Evolutionary conservation across 179 eudicot genomes (phyloP).

Genomic region (Silene noctiflora): DNA sequence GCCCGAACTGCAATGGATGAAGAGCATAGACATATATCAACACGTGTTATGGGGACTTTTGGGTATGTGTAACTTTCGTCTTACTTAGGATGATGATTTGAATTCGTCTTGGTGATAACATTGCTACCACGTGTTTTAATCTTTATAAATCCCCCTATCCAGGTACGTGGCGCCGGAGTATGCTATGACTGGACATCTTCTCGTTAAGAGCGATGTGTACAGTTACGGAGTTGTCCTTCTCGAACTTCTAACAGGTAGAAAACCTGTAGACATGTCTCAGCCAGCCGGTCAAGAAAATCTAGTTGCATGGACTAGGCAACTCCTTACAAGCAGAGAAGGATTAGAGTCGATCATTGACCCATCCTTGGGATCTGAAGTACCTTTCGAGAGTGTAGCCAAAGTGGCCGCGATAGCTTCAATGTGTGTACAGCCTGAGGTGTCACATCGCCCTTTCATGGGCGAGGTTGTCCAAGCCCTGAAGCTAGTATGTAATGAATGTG

Average conservation of each 20-base stretch:
- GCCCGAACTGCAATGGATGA: constrained; percentile 84
- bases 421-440: constrained; percentile 95
- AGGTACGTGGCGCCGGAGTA: constrained; percentile 99
- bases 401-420: constrained; percentile 94
- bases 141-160: constrained; percentile 3
- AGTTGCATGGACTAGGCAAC: constrained; percentile 80
- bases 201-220: constrained; percentile 93
- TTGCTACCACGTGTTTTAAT: not conserved
- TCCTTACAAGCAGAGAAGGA: constrained; percentile 61
- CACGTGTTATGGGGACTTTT: constrained; percentile 98
- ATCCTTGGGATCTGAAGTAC: constrained; percentile 48
- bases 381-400: constrained; percentile 65
- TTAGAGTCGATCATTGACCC: constrained; percentile 61
- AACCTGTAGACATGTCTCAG: constrained; percentile 91
- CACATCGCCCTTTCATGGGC: constrained; percentile 96
- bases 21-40: constrained; percentile 77
- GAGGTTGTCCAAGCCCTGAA: constrained; percentile 97
- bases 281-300: constrained; percentile 86
- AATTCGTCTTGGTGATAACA: not conserved
- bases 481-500: constrained; percentile 67
- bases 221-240: constrained; percentile 97
- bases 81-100: not conserved
- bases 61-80: constrained; percentile 47
- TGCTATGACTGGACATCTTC: constrained; percentile 98
- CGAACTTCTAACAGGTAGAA: constrained; percentile 87